Base-by-base conservation (phyloP, 2,329 filamentous ascomycete genomes). In the Diaporthe capsici region DNA sequence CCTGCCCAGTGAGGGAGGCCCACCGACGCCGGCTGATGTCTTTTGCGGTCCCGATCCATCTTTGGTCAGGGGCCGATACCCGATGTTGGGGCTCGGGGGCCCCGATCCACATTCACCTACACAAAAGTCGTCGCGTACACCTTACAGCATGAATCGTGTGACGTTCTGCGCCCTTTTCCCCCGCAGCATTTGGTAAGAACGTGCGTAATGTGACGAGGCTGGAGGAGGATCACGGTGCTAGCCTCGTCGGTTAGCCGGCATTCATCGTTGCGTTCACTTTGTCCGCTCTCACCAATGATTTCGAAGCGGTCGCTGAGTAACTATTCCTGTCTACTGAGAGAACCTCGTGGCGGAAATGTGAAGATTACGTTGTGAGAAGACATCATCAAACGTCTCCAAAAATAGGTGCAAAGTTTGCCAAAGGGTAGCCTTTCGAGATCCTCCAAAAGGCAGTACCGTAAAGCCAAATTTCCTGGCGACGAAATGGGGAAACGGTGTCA, bases 111-210 rank as follows among this genome's bases (percentile, higher is more conserved):
- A 49, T 22, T 47, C 61, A 67, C 4, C 2, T 67, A n/a, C 61
- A 67, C 42, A 12, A 25, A n/a, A 67, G 42, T 67, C 61, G 61
- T 67, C 61, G 44, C 42, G 42, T 68, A 51, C 44, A 53, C 17
- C 31, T 3, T 9, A n/a, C 4, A 51, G 28, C 28, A 51, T 68
- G 63, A 68, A 68, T 68, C 44, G 31, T 25, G 44, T 39, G 47
- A 37, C 22, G 10, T 10, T 28, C 31, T 68, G 31, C 12, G 22
- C 28, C 12, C 63, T 51, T 49, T 17, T 17, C 2, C 1, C 15
- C 44, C 12, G 28, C 44, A 39, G 44, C 7, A 37, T 22, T 15
- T 25, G 7, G 44, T 39, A 15, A 51, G n/a, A 13, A 20, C 2
- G 10, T 68, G 63, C 63, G 31, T 39, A 68, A 68, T 37, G 12